These are phyloP conservation scores for Pachysandra terminalis DNA, from an alignment of 164 flowering plant species.

Conservation along the genomic window DNA sequence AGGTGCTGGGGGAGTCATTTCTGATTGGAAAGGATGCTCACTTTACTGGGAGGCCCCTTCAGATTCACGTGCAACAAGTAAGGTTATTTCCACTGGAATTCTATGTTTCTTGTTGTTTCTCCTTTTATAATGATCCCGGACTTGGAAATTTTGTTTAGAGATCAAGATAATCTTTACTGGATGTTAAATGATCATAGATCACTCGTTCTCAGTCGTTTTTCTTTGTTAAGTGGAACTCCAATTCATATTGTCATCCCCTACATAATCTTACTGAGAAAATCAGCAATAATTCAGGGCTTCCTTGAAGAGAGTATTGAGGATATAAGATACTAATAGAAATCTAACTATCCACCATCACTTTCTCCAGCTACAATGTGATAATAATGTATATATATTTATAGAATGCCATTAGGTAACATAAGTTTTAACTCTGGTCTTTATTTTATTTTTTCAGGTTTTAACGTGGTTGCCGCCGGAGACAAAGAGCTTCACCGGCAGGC, in stretches of 20 bases:
- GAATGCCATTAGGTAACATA: neutral
- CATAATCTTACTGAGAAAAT: too few species aligned
- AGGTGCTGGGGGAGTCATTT: constrained; percentile 91
- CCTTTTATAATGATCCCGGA: neutral
- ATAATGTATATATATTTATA: too few species aligned
- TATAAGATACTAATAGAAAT: too few species aligned
- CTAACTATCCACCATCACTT: too few species aligned
- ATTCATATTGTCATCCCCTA: too few species aligned
- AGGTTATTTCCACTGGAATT: constrained; percentile 1
- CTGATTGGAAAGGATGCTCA: constrained; percentile 83
- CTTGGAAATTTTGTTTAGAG: too few species aligned
- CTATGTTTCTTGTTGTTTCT: neutral
- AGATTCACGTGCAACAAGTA: constrained; percentile 64
- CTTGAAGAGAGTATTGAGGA: too few species aligned
- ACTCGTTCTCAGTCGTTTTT: neutral
- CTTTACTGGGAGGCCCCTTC: constrained; percentile 85
- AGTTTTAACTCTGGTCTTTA: neutral
- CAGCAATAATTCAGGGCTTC: too few species aligned
- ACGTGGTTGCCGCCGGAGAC: constrained; percentile 87
- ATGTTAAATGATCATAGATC: neutral
- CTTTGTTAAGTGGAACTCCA: neutral
- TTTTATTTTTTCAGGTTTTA: constrained; percentile 54
- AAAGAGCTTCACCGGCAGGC: constrained; percentile 60
- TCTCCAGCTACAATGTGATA: too few species aligned
- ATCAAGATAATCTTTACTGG: neutral